Conservation (phyloP, 306 rosid genomes). For the Nissolia schottii region DNA sequence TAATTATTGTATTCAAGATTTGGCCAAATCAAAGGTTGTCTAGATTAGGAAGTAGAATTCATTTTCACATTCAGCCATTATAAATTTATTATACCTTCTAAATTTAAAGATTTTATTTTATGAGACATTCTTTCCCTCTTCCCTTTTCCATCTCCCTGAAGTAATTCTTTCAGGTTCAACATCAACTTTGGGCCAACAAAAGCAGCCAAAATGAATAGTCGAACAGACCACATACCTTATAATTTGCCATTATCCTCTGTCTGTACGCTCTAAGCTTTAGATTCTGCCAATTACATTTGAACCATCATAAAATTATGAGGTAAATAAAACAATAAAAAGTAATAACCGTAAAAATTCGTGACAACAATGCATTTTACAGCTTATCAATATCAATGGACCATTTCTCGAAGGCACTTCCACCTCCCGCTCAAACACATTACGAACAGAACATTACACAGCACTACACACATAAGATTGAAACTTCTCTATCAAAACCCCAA, state of each 20-base stretch:
- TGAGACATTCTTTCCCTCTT: neutral
- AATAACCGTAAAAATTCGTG: neutral
- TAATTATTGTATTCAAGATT: neutral
- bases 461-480: neutral
- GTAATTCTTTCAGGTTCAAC: neutral
- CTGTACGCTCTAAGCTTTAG: conserved; percentile 76
- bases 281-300: conserved; percentile 47
- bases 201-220: neutral
- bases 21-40: neutral
- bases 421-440: neutral
- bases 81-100: neutral
- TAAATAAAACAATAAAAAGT: neutral
- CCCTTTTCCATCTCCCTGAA: neutral
- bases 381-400: neutral
- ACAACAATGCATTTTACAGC: neutral
- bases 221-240: conserved; percentile 53
- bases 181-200: conserved; percentile 10
- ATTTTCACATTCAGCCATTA: neutral
- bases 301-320: neutral
- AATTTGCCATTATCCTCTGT: conserved; percentile 67
- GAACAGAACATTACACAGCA: neutral
- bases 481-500: too few species aligned
- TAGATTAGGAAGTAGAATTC: neutral
- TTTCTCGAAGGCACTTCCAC: conserved; percentile 3
- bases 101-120: conserved; percentile 15